phyloP scores from a whole-genome alignment of 345 rosid species.

The Populus davidiana region DNA sequence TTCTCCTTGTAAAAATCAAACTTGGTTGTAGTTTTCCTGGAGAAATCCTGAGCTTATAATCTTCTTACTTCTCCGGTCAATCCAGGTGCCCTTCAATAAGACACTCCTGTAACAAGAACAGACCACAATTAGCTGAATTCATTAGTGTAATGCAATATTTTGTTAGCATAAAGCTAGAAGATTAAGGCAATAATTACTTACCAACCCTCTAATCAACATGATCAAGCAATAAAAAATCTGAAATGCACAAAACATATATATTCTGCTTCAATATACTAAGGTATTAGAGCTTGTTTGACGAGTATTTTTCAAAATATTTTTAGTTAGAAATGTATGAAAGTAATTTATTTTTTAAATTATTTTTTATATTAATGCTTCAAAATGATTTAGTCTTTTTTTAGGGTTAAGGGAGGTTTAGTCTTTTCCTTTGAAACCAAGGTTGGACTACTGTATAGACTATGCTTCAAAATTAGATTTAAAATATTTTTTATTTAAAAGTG shows the following conservation, averaged over 20 bases:
- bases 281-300: constrained; percentile 14
- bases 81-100: constrained; percentile 67
- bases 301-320: too few relatives aligned
- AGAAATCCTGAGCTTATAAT: constrained; percentile 57
- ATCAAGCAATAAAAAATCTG: constrained; percentile 30
- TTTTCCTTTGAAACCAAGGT: constrained; percentile 73
- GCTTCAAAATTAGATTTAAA: too few relatives aligned
- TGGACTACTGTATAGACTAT: constrained; percentile 60
- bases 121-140: neutral
- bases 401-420: constrained; percentile 52
- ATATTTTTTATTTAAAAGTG: too few relatives aligned
- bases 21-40: constrained; percentile 70
- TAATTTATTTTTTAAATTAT: too few relatives aligned
- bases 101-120: constrained; percentile 47
- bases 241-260: neutral
- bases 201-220: constrained; percentile 63
- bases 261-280: constrained; percentile 12
- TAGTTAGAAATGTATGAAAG: too few relatives aligned
- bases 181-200: constrained; percentile 16
- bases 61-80: constrained; percentile 50
- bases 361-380: too few relatives aligned
- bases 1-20: constrained; percentile 84
- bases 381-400: constrained; percentile 4
- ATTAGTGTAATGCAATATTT: neutral
- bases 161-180: neutral